These are phyloP conservation scores for Skeletonema costatum DNA, from an alignment of 108 stramenopile genomes.

Conservation along the genomic window DNA sequence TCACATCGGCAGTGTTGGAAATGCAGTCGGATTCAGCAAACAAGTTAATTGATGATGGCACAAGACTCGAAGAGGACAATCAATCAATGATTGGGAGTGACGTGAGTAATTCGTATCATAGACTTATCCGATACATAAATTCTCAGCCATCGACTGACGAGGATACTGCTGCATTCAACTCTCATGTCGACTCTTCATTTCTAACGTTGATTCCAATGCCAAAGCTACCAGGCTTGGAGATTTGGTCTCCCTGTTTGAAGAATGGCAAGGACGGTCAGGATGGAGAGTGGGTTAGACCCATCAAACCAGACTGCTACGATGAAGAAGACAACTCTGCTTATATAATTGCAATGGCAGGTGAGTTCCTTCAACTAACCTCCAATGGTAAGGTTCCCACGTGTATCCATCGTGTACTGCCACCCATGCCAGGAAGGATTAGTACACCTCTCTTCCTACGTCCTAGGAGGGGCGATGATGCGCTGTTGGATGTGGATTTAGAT, in stretches of 20 bases:
- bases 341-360: slow-evolving; percentile 43
- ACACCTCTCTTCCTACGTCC: slow-evolving; percentile 43
- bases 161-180: slow-evolving; percentile 18
- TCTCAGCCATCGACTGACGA: slow-evolving; percentile 3
- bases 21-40: slow-evolving; percentile 22
- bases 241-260: slow-evolving; percentile 35
- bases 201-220: slow-evolving; percentile 51
- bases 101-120: slow-evolving; percentile 43
- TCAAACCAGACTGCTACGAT: neutral
- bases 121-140: slow-evolving; percentile 39
- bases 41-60: slow-evolving; percentile 40
- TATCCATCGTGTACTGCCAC: slow-evolving; percentile 47
- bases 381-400: slow-evolving; percentile 38
- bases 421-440: slow-evolving; percentile 24
- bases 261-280: neutral
- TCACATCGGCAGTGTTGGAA: slow-evolving; percentile 44
- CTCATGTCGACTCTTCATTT: slow-evolving; percentile 48
- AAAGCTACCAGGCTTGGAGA: slow-evolving; percentile 40
- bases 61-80: slow-evolving; percentile 2
- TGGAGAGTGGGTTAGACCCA: slow-evolving; percentile 45
- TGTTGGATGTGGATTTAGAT: slow-evolving; percentile 37
- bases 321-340: slow-evolving; percentile 11
- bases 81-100: neutral
- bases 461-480: slow-evolving; percentile 21
- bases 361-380: slow-evolving; percentile 38